phyloP scores from a whole-genome alignment of 1,139 yeast genomes.

The Geotrichum phurueaensis region DNA sequence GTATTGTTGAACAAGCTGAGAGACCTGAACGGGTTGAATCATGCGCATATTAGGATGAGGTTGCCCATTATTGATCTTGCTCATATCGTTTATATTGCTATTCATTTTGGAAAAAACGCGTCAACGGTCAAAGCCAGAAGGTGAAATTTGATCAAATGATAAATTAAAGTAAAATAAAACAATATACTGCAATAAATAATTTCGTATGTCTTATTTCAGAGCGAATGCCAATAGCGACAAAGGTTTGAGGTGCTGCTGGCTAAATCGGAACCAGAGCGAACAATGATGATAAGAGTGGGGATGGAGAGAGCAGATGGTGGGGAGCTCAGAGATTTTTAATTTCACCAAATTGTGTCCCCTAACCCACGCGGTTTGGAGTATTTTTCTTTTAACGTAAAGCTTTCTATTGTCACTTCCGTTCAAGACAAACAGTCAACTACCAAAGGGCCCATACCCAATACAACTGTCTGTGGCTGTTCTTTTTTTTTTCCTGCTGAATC shows the following conservation, averaged over 20 bases:
- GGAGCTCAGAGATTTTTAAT: background rate
- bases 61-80: background rate
- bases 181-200: background rate
- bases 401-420: background rate
- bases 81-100: background rate
- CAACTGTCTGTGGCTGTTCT: background rate
- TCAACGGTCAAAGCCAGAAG: background rate
- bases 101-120: background rate
- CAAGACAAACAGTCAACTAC: background rate
- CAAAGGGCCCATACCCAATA: background rate
- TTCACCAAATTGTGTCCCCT: background rate
- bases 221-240: background rate
- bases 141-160: too few species aligned
- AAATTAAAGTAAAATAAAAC: background rate
- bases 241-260: background rate
- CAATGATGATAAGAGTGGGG: background rate
- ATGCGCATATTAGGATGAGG: background rate
- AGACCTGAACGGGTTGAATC: background rate
- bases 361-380: background rate
- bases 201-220: background rate
- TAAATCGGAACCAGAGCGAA: background rate
- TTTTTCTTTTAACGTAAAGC: background rate
- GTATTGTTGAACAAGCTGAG: slow-evolving; percentile 10
- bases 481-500: background rate
- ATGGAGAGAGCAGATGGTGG: background rate